Evolutionary conservation across 768 basidiomycete genomes (phyloP).

Genomic region (Amanita molliuscula): DNA sequence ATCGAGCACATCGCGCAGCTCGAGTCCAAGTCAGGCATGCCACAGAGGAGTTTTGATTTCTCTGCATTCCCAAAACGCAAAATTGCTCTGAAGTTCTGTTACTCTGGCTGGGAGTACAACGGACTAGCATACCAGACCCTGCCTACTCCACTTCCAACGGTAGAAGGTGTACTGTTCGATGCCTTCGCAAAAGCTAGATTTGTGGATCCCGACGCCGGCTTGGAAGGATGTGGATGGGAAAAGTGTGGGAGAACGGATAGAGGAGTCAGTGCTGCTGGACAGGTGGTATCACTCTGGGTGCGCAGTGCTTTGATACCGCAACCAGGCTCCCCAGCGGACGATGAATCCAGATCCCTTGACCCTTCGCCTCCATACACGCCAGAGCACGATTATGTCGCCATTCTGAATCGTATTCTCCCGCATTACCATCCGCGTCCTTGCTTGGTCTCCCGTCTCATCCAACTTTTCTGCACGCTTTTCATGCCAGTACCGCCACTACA

Average conservation of each 20-base stretch:
- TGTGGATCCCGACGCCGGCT: slow-evolving; percentile 61
- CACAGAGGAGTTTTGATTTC: slow-evolving; percentile 45
- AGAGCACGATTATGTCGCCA: slow-evolving; percentile 68
- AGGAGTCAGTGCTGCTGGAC: slow-evolving; percentile 90
- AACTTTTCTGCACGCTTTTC: slow-evolving; percentile 84
- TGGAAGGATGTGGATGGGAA: slow-evolving; percentile 86
- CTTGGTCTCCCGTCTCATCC: slow-evolving; percentile 83
- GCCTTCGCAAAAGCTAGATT: slow-evolving; percentile 72
- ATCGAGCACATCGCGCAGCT: slow-evolving; percentile 52
- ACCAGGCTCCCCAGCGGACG: slow-evolving; percentile 16
- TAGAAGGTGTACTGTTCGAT: slow-evolving; percentile 78
- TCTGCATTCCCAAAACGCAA: slow-evolving; percentile 66
- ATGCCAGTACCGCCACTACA: slow-evolving; percentile 87
- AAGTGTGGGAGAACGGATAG: slow-evolving; percentile 91
- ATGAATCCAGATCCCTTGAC: slow-evolving; percentile 29
- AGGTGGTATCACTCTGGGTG: slow-evolving; percentile 89
- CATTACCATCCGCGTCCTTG: slow-evolving; percentile 81
- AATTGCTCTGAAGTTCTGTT: slow-evolving; percentile 90
- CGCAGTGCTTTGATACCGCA: slow-evolving; percentile 49
- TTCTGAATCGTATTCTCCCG: slow-evolving; percentile 84
- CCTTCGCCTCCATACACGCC: slow-evolving; percentile 6
- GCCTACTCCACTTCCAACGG: slow-evolving; percentile 73
- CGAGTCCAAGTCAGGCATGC: slow-evolving; percentile 23
- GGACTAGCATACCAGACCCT: slow-evolving; percentile 78
- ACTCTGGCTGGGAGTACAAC: slow-evolving; percentile 86